Conservation (phyloP, 345 rosid species). For the Geranium rotundifolium region DNA sequence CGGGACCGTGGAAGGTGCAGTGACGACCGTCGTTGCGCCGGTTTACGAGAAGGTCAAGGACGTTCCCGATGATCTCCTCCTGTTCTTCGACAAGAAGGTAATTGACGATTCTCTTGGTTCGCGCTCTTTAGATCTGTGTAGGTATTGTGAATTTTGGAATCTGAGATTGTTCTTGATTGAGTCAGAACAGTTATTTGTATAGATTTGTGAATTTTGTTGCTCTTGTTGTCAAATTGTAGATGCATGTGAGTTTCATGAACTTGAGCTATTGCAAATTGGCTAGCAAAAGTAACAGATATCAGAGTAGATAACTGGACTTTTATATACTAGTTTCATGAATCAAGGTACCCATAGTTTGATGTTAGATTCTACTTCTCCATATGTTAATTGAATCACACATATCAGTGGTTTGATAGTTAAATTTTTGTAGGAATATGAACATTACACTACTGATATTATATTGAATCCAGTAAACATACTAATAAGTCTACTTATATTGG, state of each 20-base stretch:
- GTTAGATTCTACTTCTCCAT: too few species aligned
- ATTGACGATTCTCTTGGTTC: neutral
- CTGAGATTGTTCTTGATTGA: neutral
- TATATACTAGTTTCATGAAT: too few species aligned
- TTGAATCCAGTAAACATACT: too few species aligned
- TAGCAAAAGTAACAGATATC: too few species aligned
- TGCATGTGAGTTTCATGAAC: neutral
- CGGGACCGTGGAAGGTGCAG: conserved; percentile 55
- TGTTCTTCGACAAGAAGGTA: conserved; percentile 72
- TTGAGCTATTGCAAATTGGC: neutral
- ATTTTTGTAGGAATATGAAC: too few species aligned
- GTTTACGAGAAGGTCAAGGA: conserved; percentile 48
- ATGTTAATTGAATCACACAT: too few species aligned
- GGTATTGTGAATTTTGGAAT: neutral
- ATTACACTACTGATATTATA: too few species aligned
- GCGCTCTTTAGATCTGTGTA: neutral
- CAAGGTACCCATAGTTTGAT: too few species aligned
- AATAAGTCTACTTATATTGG: too few species aligned
- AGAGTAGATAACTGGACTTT: too few species aligned
- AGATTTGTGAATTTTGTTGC: neutral
- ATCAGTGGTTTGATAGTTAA: too few species aligned
- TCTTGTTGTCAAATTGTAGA: neutral
- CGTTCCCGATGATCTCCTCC: conserved; percentile 60
- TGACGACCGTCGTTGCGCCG: conserved; percentile 51
- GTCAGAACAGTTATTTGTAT: neutral